Conservation (phyloP, 768 basidiomycete species). For the Pulveroboletus ravenelii region DNA sequence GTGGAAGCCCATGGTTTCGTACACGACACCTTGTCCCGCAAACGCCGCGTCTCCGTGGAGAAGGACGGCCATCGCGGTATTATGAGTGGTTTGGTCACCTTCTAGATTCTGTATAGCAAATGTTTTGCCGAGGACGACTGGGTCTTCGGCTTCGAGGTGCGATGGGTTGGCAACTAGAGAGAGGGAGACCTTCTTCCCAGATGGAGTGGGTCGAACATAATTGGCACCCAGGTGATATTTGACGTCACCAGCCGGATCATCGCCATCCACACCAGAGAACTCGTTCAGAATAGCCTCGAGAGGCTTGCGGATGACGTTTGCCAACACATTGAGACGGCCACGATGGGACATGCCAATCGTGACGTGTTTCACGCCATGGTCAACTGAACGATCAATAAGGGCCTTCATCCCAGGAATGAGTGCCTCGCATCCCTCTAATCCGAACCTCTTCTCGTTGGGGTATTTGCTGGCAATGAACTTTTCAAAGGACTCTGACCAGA, state of each 20-base stretch:
- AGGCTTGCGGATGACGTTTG: constrained; percentile 98
- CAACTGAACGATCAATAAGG: constrained; percentile 96
- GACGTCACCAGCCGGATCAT: constrained; percentile 91
- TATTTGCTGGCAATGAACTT: constrained; percentile 98
- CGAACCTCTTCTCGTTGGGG: constrained; percentile 99
- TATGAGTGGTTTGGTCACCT: constrained; percentile 72
- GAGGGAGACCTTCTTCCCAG: constrained; percentile 94
- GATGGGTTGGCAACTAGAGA: constrained; percentile 99
- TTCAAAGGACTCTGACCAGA: constrained; percentile 99
- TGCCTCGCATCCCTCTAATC: constrained; percentile 95
- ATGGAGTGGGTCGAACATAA: constrained; percentile 96
- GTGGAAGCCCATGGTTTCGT: constrained; percentile 99
- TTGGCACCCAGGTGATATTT: constrained; percentile 99
- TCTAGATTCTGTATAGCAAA: constrained; percentile 94
- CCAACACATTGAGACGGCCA: constrained; percentile 95
- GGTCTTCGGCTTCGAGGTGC: constrained; percentile 95
- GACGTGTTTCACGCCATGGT: constrained; percentile 91
- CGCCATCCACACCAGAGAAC: constrained; percentile 73
- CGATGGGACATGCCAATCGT: constrained; percentile 99
- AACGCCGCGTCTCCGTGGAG: constrained; percentile 99
- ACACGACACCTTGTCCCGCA: constrained; percentile 96
- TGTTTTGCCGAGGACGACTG: constrained; percentile 99
- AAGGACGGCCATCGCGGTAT: constrained; percentile 89
- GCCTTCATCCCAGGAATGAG: constrained; percentile 99
- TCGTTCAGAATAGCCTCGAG: constrained; percentile 97